phyloP scores from a whole-genome alignment of 164 flowering plant species.

The Macadamia tetraphylla region DNA sequence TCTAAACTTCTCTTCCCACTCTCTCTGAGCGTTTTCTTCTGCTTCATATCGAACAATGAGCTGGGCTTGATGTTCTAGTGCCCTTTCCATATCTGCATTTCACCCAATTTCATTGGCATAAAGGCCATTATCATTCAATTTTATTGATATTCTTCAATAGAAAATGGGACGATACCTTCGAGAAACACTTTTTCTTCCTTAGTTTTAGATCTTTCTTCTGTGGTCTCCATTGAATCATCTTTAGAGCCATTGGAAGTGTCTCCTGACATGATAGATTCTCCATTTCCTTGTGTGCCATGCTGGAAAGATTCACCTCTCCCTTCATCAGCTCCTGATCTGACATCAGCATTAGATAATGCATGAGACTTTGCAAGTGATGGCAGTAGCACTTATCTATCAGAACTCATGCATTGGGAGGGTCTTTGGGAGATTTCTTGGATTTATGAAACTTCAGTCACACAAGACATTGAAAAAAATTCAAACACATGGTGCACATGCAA shows the following conservation, averaged over 20 bases:
- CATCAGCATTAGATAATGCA: not conserved
- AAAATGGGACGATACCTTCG: conserved; percentile 9
- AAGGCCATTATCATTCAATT: conserved; percentile 9
- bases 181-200: conserved; percentile 15
- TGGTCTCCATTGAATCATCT: conserved; percentile 13
- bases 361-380: not conserved
- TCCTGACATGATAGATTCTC: conserved; percentile 11
- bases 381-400: not conserved
- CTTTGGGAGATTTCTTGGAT: too few species aligned
- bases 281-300: conserved; percentile 25
- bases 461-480: too few species aligned
- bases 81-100: conserved; percentile 54
- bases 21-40: conserved; percentile 84
- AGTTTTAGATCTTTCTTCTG: conserved; percentile 10
- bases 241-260: conserved; percentile 9
- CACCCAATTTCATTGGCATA: conserved; percentile 19
- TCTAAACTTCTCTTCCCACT: conserved; percentile 81
- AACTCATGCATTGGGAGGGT: too few species aligned
- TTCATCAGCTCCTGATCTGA: conserved; percentile 38
- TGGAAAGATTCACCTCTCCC: conserved; percentile 14
- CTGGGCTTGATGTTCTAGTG: conserved; percentile 54
- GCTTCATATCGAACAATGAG: conserved; percentile 63
- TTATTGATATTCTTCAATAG: conserved; percentile 19
- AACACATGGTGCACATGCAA: not conserved
- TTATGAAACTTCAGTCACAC: too few species aligned